A percentile compares a stretch with the other conserved stretches of the same genome.
phyloP scores from a whole-genome alignment of 176 grass and related monocot species.

The Zoysia japonica region DNA sequence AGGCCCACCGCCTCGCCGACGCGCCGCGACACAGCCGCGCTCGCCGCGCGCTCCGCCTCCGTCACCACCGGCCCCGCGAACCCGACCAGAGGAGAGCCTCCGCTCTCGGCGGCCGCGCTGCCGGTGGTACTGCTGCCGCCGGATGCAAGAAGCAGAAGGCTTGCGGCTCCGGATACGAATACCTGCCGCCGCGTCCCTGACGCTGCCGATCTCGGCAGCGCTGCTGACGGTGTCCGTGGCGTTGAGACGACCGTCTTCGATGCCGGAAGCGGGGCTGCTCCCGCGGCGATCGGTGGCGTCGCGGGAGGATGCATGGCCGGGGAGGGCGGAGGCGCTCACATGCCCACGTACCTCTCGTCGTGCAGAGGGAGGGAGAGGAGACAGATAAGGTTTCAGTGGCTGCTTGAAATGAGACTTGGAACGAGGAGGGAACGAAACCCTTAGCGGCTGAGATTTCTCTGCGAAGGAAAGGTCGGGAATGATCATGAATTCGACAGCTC shows the following conservation, averaged over 20 bases:
- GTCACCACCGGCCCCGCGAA: conserved; percentile 35
- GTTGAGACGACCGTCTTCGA: not conserved
- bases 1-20: conserved; percentile 62
- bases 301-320: conserved; percentile 13
- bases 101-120: not conserved
- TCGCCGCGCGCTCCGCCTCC: conserved; percentile 50
- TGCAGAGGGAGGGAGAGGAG: not conserved
- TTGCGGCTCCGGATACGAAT: conserved; percentile 19
- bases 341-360: not conserved
- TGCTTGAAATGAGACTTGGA: not conserved
- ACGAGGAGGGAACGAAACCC: not conserved
- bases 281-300: conserved; percentile 11
- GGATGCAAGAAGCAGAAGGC: conserved; percentile 35
- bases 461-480: not conserved
- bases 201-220: not conserved
- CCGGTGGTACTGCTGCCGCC: not conserved
- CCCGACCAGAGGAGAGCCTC: not conserved
- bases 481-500: not conserved
- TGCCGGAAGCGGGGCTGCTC: not conserved
- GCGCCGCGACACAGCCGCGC: conserved; percentile 57
- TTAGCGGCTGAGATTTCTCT: not conserved
- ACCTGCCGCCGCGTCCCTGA: conserved; percentile 47
- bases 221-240: not conserved
- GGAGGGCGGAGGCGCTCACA: conserved; percentile 22
- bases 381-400: conserved; percentile 48